These are phyloP conservation scores for Cladosporium sp. DNA, from an alignment of 2,329 filamentous ascomycete genomes.

Conservation along the genomic window DNA sequence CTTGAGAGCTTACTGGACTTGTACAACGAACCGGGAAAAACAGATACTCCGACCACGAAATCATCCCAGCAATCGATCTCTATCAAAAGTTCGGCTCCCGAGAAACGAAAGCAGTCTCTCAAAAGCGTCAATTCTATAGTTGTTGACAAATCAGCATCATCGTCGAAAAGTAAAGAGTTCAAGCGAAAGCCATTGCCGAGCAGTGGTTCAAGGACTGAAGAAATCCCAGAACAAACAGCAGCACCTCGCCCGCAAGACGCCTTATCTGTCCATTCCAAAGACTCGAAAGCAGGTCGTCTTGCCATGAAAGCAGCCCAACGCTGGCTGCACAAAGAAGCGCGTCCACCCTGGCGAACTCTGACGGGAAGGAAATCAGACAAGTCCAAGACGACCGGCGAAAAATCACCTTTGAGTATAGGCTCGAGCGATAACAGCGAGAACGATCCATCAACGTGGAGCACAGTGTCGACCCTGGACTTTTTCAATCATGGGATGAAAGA, in stretches of 20 bases:
- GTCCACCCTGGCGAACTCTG: background rate
- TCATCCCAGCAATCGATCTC: too few species aligned
- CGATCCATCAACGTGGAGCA: background rate
- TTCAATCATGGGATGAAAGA: background rate
- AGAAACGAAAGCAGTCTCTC: too few species aligned
- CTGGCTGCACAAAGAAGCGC: slow-evolving; percentile 1
- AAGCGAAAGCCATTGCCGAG: too few species aligned
- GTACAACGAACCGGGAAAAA: background rate
- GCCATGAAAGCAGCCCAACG: background rate
- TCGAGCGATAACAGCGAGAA: background rate
- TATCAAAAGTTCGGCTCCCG: too few species aligned
- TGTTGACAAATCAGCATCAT: too few species aligned
- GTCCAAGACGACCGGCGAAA: background rate
- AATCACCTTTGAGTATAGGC: background rate
- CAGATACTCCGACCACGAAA: too few species aligned
- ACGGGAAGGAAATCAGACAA: background rate
- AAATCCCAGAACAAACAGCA: too few species aligned
- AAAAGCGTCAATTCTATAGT: too few species aligned
- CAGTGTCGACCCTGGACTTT: background rate
- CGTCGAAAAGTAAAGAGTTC: too few species aligned
- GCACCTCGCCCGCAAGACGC: too few species aligned
- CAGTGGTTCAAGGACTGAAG: too few species aligned
- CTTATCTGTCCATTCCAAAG: background rate
- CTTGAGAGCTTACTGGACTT: background rate
- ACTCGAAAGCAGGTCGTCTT: background rate